Evolutionary conservation across 495 filamentous ascomycete species (phyloP).

Genomic region (Penicillium simplicissimum): DNA sequence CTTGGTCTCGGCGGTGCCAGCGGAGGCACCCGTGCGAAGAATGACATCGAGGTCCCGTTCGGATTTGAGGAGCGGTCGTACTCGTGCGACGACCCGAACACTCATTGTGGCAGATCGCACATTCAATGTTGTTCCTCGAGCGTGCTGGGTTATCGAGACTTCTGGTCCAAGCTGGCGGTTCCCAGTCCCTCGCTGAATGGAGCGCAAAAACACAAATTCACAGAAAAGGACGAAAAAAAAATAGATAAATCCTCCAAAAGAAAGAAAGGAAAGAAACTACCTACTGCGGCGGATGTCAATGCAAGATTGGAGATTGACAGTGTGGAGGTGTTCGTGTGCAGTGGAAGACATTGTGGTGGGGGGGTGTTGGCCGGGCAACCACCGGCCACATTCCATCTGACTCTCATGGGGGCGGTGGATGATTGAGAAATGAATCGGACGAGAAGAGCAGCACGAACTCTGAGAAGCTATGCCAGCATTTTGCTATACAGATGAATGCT

Average conservation of each 20-base stretch:
- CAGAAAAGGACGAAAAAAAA: conserved; percentile 15
- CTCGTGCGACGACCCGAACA: conserved; percentile 84
- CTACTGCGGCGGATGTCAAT: conserved; percentile 22
- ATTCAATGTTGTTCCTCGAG: conserved; percentile 15
- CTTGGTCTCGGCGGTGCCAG: conserved; percentile 24
- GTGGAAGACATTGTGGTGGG: conserved; percentile 19
- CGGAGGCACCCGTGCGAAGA: conserved; percentile 57
- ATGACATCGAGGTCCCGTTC: conserved; percentile 85
- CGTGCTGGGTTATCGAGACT: neutral
- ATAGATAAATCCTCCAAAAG: conserved; percentile 19
- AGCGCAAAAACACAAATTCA: conserved; percentile 13
- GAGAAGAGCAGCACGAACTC: neutral
- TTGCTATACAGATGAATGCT: too few relatives aligned
- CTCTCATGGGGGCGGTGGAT: neutral
- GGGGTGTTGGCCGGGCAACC: conserved; percentile 42
- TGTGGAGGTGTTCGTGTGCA: conserved; percentile 21
- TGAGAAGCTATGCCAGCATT: too few relatives aligned
- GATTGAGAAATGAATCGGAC: neutral
- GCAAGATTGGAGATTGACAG: conserved; percentile 18
- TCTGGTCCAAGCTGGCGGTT: conserved; percentile 1
- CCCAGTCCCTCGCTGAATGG: conserved; percentile 8
- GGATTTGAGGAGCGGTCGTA: conserved; percentile 80
- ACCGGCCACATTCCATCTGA: conserved; percentile 15
- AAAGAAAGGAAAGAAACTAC: conserved; percentile 22
- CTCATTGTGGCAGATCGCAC: conserved; percentile 40